Base-by-base conservation (phyloP, 2,329 filamentous ascomycete species). In the Raffaelea albimanens region DNA sequence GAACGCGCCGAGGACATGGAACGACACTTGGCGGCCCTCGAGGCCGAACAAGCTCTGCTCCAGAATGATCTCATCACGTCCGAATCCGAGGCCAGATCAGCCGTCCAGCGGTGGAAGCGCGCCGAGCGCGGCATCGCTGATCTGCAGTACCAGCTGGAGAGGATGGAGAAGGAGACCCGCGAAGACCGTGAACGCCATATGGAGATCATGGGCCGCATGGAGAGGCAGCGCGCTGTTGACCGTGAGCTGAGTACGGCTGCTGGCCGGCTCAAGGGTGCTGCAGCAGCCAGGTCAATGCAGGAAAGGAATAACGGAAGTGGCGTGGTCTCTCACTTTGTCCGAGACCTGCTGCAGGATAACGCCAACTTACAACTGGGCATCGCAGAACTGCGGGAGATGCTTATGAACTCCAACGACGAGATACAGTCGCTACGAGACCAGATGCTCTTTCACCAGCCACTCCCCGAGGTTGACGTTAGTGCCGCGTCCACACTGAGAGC, bases 301-400 rank as follows among this genome's bases (percentile, higher is more conserved):
- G 73, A 75, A 14, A 23, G 20, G 3, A 73, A 76, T 25, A 76
- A 77, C 55, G 70, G 69, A 48, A 80, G 73, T 52, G 82, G 72
- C 49, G 87, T 95, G 34, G 87, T 97, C n/a, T 90, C 87, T 19
- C 87, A 94, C 60, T 97, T 98, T 57, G 93, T 98, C 48, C 88
- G 90, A 56, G 93, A 97, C 62, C 86, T 98, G 48, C 71, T 98
- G 18, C 84, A 95, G 58, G 93, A 98, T 63, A 98, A 98, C 60
- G 88, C 90, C 10, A 95, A 88, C 56, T 70, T 98, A 40, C 93
- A 98, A 63, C 76, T 93, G 53, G 89, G 89, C 16, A 94, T 97
- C 50, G 80, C 90, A 45, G 93, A 98, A 67, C 69, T 98, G 43
- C 78, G 90, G 18, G 90, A 95, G 61, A 83, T 98, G 80, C 73